Evolutionary conservation across 192 early-diverging fungal species (phyloP), one percentile per base, ranked within the genome.

Genomic region (Neocallimastix lanati): DNA sequence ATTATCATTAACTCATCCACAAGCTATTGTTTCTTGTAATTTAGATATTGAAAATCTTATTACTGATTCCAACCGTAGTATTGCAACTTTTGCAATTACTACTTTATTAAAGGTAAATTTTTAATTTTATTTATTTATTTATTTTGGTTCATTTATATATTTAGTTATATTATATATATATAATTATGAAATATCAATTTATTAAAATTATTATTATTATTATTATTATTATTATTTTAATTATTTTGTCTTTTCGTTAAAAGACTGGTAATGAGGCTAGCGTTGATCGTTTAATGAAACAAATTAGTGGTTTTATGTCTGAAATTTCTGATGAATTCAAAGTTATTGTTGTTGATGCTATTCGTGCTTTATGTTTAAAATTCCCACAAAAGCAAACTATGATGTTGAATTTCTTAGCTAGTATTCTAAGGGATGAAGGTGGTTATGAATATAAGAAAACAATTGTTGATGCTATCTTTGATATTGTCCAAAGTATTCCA

Each of bases 311-410:
- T 27, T 98, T 99, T 82, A 98, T 99, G 95, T 88, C 90, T 18
- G 98, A 99, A 84, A 99, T 99, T 76, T 93, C 95, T 33, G 96
- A 98, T 85, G 98, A 99, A 83, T 99, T 98, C 89, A 99, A 99
- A 87, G 91, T 98, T 29, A 96, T 98, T 80, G 95, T 99, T n/a
- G 94, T 98, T 50, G 96, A 99, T 79, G 98, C 98, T 36, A 94
- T 98, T 78, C 93, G 96, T 77, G 93, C 95, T n/a, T 85, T 99
- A 28, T 96, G 95, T 82, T 88, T 96, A 82, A 97, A 98, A 85
- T 99, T 98, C 88, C 98, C 98, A 21, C 83, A 90, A 30, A 99
- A 99, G 86, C 96, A 99, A 82, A 87, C 87, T 33, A 84, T 94
- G 76, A 98, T 99, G 93, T 86, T 99, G 81, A 92, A 87, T 80